These are phyloP conservation scores for Bryum argenteum DNA, from an alignment of 225 moss, liverwort and hornwort genomes.

Conservation along the genomic window DNA sequence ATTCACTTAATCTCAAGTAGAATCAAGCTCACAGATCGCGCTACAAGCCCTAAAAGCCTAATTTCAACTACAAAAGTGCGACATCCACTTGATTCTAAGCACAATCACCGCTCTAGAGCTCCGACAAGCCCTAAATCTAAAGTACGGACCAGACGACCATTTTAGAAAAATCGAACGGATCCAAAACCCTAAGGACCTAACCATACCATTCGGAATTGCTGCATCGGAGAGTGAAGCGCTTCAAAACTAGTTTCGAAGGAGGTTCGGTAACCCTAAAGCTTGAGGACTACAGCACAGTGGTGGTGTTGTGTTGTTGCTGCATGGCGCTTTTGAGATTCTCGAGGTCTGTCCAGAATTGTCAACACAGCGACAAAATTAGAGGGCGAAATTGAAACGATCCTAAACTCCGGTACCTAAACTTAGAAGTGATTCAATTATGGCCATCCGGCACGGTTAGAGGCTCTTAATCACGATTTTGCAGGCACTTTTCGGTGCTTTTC, in stretches of 20 bases:
- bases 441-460: background rate
- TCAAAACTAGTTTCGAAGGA: background rate
- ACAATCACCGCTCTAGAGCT: conserved; percentile 4
- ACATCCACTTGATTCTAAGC: conserved; percentile 10
- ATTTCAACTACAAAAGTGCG: too few relatives aligned
- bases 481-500: background rate
- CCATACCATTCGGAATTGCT: conserved; percentile 20
- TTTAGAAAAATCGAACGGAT: background rate
- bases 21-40: too few relatives aligned
- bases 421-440: background rate
- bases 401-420: conserved; percentile 14
- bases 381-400: background rate
- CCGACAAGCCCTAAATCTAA: conserved; percentile 12
- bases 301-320: background rate
- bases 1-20: too few relatives aligned
- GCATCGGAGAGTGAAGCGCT: background rate
- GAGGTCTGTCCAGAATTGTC: conserved; percentile 2
- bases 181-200: background rate
- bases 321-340: background rate
- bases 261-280: conserved; percentile 29
- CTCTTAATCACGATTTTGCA: conserved; percentile 14
- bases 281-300: background rate
- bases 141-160: background rate
- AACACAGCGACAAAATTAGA: conserved; percentile 18
- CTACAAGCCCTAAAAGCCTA: too few relatives aligned